A percentile compares a stretch with the other conserved stretches of the same genome.
Evolutionary conservation across 1,139 yeast species (phyloP).

Genomic region (Taphrina communis): DNA sequence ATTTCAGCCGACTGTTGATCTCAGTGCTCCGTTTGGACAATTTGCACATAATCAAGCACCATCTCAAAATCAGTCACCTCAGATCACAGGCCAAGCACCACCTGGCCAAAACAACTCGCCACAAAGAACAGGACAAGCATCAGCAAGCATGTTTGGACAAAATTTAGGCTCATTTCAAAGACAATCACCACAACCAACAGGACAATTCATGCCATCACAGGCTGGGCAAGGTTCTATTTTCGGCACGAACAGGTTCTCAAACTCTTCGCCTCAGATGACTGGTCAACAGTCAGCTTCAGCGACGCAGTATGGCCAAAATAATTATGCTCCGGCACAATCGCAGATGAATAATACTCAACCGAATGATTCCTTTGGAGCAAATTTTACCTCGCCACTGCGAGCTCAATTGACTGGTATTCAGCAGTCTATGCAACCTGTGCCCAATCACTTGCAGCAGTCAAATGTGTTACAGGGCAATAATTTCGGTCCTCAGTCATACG

Average conservation of each 20-base stretch:
- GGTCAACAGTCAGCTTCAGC: neutral
- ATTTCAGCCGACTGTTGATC: slow-evolving; percentile 27
- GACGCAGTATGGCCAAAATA: slow-evolving; percentile 1
- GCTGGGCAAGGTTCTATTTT: neutral
- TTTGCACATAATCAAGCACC: neutral
- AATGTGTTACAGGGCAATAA: slow-evolving; percentile 4
- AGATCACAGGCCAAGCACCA: slow-evolving; percentile 3
- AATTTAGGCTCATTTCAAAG: neutral
- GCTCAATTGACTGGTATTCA: slow-evolving; percentile 36
- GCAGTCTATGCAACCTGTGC: slow-evolving; percentile 5
- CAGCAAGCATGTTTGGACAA: neutral
- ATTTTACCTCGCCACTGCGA: slow-evolving; percentile 23
- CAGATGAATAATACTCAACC: neutral
- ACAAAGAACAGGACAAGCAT: slow-evolving; percentile 21
- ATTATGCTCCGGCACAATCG: slow-evolving; percentile 1
- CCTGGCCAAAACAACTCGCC: slow-evolving; percentile 4
- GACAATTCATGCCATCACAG: neutral
- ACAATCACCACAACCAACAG: slow-evolving; percentile 15
- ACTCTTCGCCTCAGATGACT: neutral
- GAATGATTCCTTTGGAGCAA: slow-evolving; percentile 30
- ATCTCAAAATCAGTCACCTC: slow-evolving; percentile 4
- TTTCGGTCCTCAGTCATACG: neutral
- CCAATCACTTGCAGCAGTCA: slow-evolving; percentile 11
- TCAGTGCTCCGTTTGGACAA: slow-evolving; percentile 25
- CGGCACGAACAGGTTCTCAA: slow-evolving; percentile 3